A percentile compares a stretch with the other conserved stretches of the same genome.
Conservation (phyloP, 1,139 yeast species). For the Geotrichum candidum region DNA sequence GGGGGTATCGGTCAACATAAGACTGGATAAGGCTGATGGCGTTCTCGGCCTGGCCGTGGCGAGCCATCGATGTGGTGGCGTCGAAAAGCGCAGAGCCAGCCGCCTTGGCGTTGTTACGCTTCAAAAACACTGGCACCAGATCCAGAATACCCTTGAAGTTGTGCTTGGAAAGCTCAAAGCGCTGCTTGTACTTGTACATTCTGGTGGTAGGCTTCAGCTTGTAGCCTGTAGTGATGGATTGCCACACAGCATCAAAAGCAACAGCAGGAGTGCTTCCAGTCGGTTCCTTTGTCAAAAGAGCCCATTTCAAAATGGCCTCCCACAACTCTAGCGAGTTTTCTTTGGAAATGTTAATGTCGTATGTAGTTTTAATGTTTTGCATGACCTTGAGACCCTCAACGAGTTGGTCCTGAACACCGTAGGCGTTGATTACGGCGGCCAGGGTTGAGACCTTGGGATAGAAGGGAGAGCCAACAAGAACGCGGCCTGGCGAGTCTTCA, state of each 20-base stretch:
- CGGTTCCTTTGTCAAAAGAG: conserved; percentile 26
- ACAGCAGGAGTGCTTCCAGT: conserved; percentile 23
- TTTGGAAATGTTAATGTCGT: conserved; percentile 24
- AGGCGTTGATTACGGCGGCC: conserved; percentile 31
- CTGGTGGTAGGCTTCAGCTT: conserved; percentile 21
- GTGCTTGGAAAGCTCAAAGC: conserved; percentile 4
- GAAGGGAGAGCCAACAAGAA: conserved; percentile 18
- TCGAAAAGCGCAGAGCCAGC: conserved; percentile 14
- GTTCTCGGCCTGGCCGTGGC: conserved; percentile 19
- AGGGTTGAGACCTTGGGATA: conserved; percentile 30
- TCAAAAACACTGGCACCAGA: conserved; percentile 5
- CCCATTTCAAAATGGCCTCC: conserved; percentile 29
- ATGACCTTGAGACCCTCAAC: conserved; percentile 28
- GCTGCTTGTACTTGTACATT: conserved; percentile 20
- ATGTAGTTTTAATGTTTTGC: conserved; percentile 23
- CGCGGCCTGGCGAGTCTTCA: not conserved
- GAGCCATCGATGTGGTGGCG: conserved; percentile 20
- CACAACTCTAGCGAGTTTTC: conserved; percentile 26
- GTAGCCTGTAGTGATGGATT: conserved; percentile 12
- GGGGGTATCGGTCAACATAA: not conserved
- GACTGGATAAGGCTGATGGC: conserved; percentile 23
- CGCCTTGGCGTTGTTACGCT: not conserved
- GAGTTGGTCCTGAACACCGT: conserved; percentile 27
- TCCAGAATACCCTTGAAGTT: conserved; percentile 9
- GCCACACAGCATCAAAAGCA: conserved; percentile 30